Conservation (phyloP, 2,329 filamentous ascomycete species). For the Diaporthe helianthi region DNA sequence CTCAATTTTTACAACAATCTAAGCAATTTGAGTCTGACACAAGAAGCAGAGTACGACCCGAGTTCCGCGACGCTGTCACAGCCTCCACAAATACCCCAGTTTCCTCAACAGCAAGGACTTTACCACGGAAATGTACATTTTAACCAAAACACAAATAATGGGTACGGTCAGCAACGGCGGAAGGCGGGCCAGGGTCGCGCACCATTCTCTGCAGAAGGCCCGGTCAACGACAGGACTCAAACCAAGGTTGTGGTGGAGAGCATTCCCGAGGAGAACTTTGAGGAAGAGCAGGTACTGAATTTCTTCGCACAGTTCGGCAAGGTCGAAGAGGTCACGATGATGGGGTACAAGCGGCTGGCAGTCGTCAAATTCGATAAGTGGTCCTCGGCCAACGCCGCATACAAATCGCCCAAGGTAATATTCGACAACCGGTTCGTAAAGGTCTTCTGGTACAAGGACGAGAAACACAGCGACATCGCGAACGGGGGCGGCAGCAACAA, state of each 20-base stretch:
- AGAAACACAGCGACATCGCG: constrained; percentile 46
- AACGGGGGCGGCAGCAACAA: constrained; percentile 41
- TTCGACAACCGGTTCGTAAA: constrained; percentile 89
- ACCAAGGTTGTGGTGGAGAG: constrained; percentile 78
- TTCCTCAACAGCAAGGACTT: not conserved
- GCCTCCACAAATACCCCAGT: constrained; percentile 28
- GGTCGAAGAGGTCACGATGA: constrained; percentile 69
- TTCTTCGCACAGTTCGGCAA: constrained; percentile 79
- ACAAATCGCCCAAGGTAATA: constrained; percentile 78
- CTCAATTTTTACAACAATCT: not conserved
- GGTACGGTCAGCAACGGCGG: constrained; percentile 45
- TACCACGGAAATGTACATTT: constrained; percentile 37
- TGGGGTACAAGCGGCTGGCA: constrained; percentile 70
- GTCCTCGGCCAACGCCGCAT: constrained; percentile 72
- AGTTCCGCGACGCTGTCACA: constrained; percentile 35
- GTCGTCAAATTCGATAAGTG: constrained; percentile 73
- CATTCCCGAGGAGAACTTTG: constrained; percentile 75
- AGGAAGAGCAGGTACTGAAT: constrained; percentile 66
- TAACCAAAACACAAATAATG: constrained; percentile 45
- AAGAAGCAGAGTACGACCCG: constrained; percentile 59
- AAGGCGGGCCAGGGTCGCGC: constrained; percentile 50
- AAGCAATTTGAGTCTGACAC: constrained; percentile 13
- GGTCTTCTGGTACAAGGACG: constrained; percentile 76
- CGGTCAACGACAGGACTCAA: constrained; percentile 67
- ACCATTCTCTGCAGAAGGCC: constrained; percentile 69